Evolutionary conservation across 2,329 filamentous ascomycete genomes (phyloP).

Genomic region (Diaporthe capsici): DNA sequence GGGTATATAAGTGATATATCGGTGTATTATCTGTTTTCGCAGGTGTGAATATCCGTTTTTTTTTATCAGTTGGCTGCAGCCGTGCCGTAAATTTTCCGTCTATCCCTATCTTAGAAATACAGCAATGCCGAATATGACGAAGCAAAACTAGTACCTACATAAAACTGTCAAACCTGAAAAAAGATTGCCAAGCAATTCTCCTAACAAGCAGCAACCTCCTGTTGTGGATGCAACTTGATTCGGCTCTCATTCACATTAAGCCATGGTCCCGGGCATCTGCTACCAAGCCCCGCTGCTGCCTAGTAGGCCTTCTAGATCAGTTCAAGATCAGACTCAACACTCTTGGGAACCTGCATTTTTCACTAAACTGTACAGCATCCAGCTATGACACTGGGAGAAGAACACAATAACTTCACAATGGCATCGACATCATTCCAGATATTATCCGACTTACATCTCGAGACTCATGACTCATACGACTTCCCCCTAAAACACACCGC

Average conservation of each 20-base stretch:
- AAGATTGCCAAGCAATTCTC: neutral
- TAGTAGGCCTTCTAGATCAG: too few relatives aligned
- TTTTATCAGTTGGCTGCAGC: too few relatives aligned
- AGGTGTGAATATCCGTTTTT: too few relatives aligned
- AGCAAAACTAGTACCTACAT: neutral
- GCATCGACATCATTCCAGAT: constrained; percentile 55
- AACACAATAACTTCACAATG: neutral
- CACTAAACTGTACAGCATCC: neutral
- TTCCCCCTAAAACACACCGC: constrained; percentile 62
- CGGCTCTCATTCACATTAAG: neutral
- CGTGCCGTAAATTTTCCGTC: too few relatives aligned
- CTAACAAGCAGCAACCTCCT: too few relatives aligned
- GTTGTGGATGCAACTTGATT: neutral
- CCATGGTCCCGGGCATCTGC: too few relatives aligned
- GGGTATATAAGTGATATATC: too few relatives aligned
- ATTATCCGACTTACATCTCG: constrained; percentile 70
- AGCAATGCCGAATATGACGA: neutral
- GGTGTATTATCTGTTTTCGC: too few relatives aligned
- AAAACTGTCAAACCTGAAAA: neutral
- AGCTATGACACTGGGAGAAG: neutral
- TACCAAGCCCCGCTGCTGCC: too few relatives aligned
- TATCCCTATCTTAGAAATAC: neutral
- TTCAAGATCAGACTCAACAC: neutral
- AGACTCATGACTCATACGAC: constrained; percentile 64
- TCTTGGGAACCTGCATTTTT: neutral